Base-by-base conservation (phyloP, 805 yeast genomes). In the Isabelozyma rhagii region DNA sequence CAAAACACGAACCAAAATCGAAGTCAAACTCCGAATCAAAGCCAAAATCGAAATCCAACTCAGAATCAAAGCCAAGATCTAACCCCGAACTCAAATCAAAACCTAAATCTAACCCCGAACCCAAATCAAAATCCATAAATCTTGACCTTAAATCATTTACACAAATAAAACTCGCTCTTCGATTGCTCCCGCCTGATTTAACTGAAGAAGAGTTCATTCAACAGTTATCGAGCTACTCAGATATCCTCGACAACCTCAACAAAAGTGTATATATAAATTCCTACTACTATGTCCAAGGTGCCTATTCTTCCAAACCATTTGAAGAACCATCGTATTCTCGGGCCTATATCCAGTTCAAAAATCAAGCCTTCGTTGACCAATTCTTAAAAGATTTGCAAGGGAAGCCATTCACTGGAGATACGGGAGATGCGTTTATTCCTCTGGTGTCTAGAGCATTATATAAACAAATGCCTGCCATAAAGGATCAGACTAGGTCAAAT, bases 141-240 rank as follows among this genome's bases (percentile, higher is more conserved):
- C 36, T 8, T 31, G 36, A 31, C 36, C 5, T 10, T 31, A 31
- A 31, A 4, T 31, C 36, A 10, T 31, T 31, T 8, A 13, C 36
- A 9, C 36, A 9, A 9, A 31, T 31, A 9, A 31, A 31, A 31
- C 36, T 31, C 10, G 64, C 62, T 0, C 60, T 78, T 2, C 66
- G 83, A 47, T 57, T 72, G 7, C 59, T 80, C 10, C 83, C 83
- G 2, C 80, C 83, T 2, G 52, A 56, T 15, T 54, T 75, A 14
- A 43, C 51, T 1, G 61, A 65, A 18, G 57, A 53, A 1, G 61
- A 58, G 6, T 74, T 77, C 42, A 61, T 59, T 41, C 53, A 51
- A 13, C 56, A 53, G 11, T 47, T 64, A 10, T 38, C 44, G 7
- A 38, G 42, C 6, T 46, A 55, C 18, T 54, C 61, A 4, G 53